phyloP scores from a whole-genome alignment of 176 grass and related monocot genomes.

The Canna indica region DNA sequence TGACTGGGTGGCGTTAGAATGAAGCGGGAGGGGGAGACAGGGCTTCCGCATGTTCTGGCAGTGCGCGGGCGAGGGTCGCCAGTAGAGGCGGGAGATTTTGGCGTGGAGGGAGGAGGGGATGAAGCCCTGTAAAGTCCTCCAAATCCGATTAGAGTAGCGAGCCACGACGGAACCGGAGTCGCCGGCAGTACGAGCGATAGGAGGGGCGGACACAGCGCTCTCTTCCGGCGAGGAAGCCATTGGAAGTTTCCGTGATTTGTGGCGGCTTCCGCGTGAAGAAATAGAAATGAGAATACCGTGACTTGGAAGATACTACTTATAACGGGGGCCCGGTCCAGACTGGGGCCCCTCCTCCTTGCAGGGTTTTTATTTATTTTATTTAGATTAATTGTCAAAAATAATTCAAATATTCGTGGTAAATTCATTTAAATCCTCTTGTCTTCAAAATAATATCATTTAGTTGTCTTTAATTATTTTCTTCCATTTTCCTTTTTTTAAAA shows the following conservation, averaged over 20 bases:
- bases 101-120: not conserved
- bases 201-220: not conserved
- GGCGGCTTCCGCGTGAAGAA: not conserved
- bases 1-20: not conserved
- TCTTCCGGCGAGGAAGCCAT: slow-evolving; percentile 8
- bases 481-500: too few relatives aligned
- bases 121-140: not conserved
- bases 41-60: not conserved
- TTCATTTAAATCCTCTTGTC: too few relatives aligned
- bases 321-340: too few relatives aligned
- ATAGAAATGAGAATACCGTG: too few relatives aligned
- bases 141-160: slow-evolving; percentile 5
- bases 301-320: too few relatives aligned
- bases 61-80: not conserved
- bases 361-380: too few relatives aligned
- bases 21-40: slow-evolving; percentile 10
- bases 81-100: slow-evolving; percentile 1
- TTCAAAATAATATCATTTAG: too few relatives aligned
- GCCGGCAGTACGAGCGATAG: not conserved
- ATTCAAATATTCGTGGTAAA: too few relatives aligned
- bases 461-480: too few relatives aligned
- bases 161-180: not conserved
- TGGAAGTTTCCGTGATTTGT: not conserved
- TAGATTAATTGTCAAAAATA: too few relatives aligned
- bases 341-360: too few relatives aligned